Conservation (phyloP, 768 basidiomycete genomes). For the Phylloporus rhodoxanthus region DNA sequence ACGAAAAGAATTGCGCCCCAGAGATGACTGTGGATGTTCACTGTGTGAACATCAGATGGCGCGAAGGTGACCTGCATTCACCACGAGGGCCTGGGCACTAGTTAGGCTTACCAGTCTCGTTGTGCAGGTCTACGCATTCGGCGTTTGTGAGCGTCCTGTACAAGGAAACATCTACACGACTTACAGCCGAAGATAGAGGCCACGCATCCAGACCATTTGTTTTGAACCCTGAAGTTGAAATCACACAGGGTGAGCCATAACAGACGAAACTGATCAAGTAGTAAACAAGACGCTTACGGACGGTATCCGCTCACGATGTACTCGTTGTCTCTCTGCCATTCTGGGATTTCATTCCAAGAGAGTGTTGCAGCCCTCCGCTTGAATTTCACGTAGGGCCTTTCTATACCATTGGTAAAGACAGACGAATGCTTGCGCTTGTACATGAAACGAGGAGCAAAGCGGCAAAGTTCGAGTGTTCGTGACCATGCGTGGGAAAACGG, state of each 20-base stretch:
- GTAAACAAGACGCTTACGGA: conserved; percentile 38
- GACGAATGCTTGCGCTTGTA: conserved; percentile 9
- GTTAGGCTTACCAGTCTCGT: conserved; percentile 56
- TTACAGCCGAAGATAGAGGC: conserved; percentile 62
- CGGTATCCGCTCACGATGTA: conserved; percentile 67
- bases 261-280: conserved; percentile 2
- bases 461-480: background rate
- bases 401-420: conserved; percentile 8
- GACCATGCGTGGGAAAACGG: conserved; percentile 13
- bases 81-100: background rate
- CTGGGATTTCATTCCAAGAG: conserved; percentile 54
- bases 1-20: conserved; percentile 61
- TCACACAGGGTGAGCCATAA: background rate
- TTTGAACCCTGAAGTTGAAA: conserved; percentile 47
- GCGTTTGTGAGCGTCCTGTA: conserved; percentile 12
- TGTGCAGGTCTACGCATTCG: conserved; percentile 57
- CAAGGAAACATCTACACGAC: conserved; percentile 18
- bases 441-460: conserved; percentile 2
- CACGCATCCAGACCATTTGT: conserved; percentile 58
- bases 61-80: conserved; percentile 3
- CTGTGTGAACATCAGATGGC: conserved; percentile 33
- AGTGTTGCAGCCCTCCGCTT: conserved; percentile 26
- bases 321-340: conserved; percentile 72
- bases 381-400: background rate
- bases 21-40: conserved; percentile 84